phyloP scores from a whole-genome alignment of 1,139 yeast genomes.

The Yamadazyma oceani region DNA sequence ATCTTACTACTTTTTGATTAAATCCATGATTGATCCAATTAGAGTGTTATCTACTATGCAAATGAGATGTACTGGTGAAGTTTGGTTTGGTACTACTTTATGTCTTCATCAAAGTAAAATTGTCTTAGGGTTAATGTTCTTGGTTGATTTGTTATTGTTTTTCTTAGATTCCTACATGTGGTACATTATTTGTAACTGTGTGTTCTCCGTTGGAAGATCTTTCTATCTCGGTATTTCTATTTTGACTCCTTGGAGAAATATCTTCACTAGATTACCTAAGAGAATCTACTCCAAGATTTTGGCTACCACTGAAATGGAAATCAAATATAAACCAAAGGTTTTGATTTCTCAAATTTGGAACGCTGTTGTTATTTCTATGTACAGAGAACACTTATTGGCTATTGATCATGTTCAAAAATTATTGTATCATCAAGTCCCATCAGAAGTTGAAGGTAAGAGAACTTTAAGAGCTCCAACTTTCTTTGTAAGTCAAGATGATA shows the following conservation, averaged over 20 bases:
- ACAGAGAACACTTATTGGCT: conserved; percentile 95
- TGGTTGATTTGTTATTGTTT: conserved; percentile 90
- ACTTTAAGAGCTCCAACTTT: conserved; percentile 98
- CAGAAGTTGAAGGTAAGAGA: conserved; percentile 96
- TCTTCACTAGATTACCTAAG: conserved; percentile 95
- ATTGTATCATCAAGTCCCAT: conserved; percentile 96
- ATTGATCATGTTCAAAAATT: conserved; percentile 97
- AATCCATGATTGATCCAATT: conserved; percentile 92
- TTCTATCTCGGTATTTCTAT: conserved; percentile 98
- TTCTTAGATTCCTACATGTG: conserved; percentile 98
- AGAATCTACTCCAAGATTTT: conserved; percentile 96
- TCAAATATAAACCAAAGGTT: conserved; percentile 97
- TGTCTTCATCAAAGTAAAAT: conserved; percentile 87
- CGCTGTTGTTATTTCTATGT: conserved; percentile 96
- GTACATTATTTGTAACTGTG: conserved; percentile 94
- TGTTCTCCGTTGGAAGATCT: conserved; percentile 95
- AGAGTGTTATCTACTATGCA: conserved; percentile 54
- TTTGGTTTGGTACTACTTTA: conserved; percentile 73
- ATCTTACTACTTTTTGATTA: conserved; percentile 89
- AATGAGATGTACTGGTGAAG: conserved; percentile 75
- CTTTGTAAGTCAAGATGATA: conserved; percentile 97
- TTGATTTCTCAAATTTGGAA: conserved; percentile 98
- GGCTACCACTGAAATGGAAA: conserved; percentile 99
- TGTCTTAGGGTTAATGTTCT: conserved; percentile 86
- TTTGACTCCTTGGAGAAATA: conserved; percentile 99